Percentiles rank a stretch among this genome's conserved stretches.
These are phyloP conservation scores for Lupinus albus DNA, from an alignment of 306 rosid genomes.

Conservation along the genomic window DNA sequence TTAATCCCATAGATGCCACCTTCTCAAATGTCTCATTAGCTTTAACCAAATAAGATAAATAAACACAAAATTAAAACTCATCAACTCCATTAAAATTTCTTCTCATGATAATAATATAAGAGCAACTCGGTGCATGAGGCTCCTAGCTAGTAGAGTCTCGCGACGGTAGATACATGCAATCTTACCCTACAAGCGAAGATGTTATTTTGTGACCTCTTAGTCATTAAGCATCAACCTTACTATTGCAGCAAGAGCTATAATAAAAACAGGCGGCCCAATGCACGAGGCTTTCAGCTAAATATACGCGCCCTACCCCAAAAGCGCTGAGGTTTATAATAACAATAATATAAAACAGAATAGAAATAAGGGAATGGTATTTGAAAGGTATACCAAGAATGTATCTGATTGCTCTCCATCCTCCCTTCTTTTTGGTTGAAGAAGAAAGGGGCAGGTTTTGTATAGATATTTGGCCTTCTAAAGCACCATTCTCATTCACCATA, in stretches of 20 bases:
- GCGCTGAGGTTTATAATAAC: too few species aligned
- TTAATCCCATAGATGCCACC: slow-evolving; percentile 69
- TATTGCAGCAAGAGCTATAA: too few species aligned
- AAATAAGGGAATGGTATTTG: background rate
- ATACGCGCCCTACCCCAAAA: too few species aligned
- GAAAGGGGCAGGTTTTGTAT: slow-evolving; percentile 28
- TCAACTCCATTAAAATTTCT: background rate
- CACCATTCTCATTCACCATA: slow-evolving; percentile 28
- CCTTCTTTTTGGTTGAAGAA: slow-evolving; percentile 32
- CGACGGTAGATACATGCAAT: too few species aligned
- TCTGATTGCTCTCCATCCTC: slow-evolving; percentile 62
- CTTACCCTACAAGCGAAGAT: too few species aligned
- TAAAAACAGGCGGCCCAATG: too few species aligned
- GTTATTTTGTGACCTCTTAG: too few species aligned
- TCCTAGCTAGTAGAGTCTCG: too few species aligned
- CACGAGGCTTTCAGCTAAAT: too few species aligned
- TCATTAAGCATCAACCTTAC: too few species aligned
- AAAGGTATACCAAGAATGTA: slow-evolving; percentile 52
- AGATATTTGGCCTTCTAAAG: slow-evolving; percentile 33
- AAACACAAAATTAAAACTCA: slow-evolving; percentile 3
- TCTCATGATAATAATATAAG: background rate
- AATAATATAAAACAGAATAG: background rate
- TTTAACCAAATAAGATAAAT: slow-evolving; percentile 26
- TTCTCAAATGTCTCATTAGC: slow-evolving; percentile 79
- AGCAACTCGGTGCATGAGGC: too few species aligned